Conservation (phyloP, 305 asterid genomes). For the Nicotiana rustica region DNA sequence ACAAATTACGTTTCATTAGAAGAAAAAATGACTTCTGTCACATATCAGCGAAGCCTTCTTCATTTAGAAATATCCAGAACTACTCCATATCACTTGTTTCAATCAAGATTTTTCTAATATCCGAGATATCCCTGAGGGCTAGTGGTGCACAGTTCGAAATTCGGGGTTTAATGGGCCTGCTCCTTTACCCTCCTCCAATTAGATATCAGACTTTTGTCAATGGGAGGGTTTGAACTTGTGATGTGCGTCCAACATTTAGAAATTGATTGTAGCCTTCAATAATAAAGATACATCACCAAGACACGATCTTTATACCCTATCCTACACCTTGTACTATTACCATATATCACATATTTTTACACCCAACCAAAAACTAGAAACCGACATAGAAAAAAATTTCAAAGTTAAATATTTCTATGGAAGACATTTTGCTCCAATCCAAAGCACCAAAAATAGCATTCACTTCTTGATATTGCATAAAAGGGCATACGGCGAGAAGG, state of each 20-base stretch:
- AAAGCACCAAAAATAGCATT: slow-evolving; percentile 17
- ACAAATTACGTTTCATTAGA: background rate
- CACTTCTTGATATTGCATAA: slow-evolving; percentile 17
- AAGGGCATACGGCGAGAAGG: background rate
- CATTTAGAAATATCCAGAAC: background rate
- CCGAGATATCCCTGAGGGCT: background rate
- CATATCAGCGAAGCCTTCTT: slow-evolving; percentile 9
- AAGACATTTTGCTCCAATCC: background rate
- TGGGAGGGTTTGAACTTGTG: slow-evolving; percentile 1
- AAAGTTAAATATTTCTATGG: background rate
- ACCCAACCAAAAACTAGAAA: slow-evolving; percentile 4
- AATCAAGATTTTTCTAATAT: slow-evolving; percentile 2
- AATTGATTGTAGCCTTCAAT: background rate
- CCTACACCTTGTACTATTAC: background rate
- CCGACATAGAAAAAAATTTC: background rate
- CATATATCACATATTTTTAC: background rate
- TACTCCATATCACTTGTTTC: slow-evolving; percentile 26
- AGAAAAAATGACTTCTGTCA: background rate
- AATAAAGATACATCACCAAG: slow-evolving; percentile 4
- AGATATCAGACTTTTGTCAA: slow-evolving; percentile 22
- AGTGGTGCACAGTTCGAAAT: background rate
- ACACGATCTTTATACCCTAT: background rate
- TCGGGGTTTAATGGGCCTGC: background rate
- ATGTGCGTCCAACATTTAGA: slow-evolving; percentile 4
- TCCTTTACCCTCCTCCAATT: slow-evolving; percentile 16